Evolutionary conservation across 306 rosid species (phyloP), one percentile per base, ranked within the genome.

Genomic region (Trifolium pratense): DNA sequence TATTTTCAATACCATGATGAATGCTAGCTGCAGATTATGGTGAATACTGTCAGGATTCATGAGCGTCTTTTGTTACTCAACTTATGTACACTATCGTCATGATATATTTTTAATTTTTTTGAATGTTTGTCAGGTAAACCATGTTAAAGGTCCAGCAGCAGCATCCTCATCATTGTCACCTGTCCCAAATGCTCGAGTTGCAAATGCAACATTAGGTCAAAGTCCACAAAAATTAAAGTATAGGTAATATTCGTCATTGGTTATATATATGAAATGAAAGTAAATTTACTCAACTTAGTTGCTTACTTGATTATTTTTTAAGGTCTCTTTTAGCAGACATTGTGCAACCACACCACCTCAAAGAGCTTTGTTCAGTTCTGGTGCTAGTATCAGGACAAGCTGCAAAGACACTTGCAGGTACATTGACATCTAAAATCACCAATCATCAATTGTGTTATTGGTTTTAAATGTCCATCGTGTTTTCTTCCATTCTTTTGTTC

Each of bases 241-340:
- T 84, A 92, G 99, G 99, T 95, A 87, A 66, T 68, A 11, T 18
- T 8, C 12, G 13, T 52, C 9, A 58, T 75, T 71, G 39, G 67
- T 65, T 70, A 45, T 75, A 34, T 43, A 69, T 43, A 42, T 65
- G 59, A 78, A 57, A 63, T 66, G 25, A 51, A 67, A 53, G 48
- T 66, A 23, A 72, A 32, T 13, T 40, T 79, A 45, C 5, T 43
- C 46, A 66, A 72, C 48, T 43, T 76, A 71, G 51, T 69, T 63
- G 66, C 92, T 88, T 79, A 90, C 80, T 68, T 68, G 56, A 67
- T 81, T 59, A 73, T 82, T 79, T 61, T 82, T 74, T 73, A 82
- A 95, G 99, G 86, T 95, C 99, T 85, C 92, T 90, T 55, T 82
- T 95, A 82, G 97, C 99, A 74, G 99, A 90, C 88, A 86, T 95